These are phyloP conservation scores for Mycena leptocephala DNA, from an alignment of 768 basidiomycete genomes.

Conservation along the genomic window DNA sequence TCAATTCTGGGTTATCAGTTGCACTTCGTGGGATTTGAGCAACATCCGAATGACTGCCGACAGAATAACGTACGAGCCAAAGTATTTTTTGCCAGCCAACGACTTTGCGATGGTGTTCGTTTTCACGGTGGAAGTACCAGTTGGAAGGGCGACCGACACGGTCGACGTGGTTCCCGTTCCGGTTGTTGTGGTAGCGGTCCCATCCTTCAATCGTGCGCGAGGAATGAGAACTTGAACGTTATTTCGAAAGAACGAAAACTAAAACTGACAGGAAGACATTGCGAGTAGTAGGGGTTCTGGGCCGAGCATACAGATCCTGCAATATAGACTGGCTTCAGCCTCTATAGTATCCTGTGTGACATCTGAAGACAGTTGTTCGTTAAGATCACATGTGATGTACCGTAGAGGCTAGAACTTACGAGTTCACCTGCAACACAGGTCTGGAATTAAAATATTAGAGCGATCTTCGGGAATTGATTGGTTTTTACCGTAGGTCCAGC, in stretches of 20 bases:
- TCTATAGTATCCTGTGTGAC: no score
- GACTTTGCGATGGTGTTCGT: slow-evolving; percentile 56
- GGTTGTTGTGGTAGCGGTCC: slow-evolving; percentile 12
- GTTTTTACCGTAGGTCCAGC: slow-evolving; percentile 17
- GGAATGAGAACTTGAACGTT: neutral
- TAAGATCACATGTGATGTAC: no score
- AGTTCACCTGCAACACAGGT: slow-evolving; percentile 8
- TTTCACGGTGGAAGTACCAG: slow-evolving; percentile 41
- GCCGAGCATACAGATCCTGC: neutral
- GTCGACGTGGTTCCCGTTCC: slow-evolving; percentile 11
- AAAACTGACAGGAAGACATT: slow-evolving; percentile 22
- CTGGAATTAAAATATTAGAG: neutral
- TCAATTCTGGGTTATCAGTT: slow-evolving; percentile 64
- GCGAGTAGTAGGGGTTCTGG: slow-evolving; percentile 25
- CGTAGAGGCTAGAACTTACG: no score
- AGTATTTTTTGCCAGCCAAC: slow-evolving; percentile 60
- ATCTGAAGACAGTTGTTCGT: no score
- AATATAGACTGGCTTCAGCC: no score
- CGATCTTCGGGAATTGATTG: no score
- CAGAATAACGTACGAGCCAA: slow-evolving; percentile 49
- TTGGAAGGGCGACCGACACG: slow-evolving; percentile 33
- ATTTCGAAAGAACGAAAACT: neutral
- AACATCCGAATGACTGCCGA: neutral
- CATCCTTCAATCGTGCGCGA: neutral
- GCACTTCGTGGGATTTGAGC: slow-evolving; percentile 38